Percentiles rank a stretch among this genome's conserved stretches.
Evolutionary conservation across 129 eudicot genomes (phyloP).

Genomic region (Mikania micrantha): DNA sequence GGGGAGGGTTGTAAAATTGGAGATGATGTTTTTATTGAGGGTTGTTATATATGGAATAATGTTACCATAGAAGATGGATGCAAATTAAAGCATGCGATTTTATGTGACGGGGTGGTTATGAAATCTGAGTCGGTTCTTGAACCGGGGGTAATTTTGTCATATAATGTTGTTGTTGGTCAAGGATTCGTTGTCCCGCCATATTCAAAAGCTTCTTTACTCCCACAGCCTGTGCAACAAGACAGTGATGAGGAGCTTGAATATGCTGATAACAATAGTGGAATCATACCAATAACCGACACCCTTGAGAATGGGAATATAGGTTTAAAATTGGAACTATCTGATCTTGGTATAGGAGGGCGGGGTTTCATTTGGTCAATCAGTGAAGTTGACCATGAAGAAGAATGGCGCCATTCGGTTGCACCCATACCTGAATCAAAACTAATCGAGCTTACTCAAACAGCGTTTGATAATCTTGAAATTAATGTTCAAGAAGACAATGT

Average conservation of each 20-base stretch:
- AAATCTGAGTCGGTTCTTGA: constrained; percentile 69
- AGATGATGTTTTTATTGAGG: constrained; percentile 67
- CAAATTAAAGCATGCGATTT: constrained; percentile 57
- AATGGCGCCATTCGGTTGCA: constrained; percentile 89
- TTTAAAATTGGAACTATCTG: constrained; percentile 36
- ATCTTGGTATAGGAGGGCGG: constrained; percentile 71
- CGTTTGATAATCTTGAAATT: constrained; percentile 43
- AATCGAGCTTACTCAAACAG: constrained; percentile 38
- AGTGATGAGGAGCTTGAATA: constrained; percentile 98
- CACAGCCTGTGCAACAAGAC: constrained; percentile 73
- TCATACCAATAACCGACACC: constrained; percentile 24
- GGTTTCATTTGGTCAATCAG: constrained; percentile 79
- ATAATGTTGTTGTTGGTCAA: constrained; percentile 69
- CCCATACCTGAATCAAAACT: constrained; percentile 74
- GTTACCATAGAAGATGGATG: constrained; percentile 86
- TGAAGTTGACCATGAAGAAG: constrained; percentile 74
- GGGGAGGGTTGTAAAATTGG: constrained; percentile 86
- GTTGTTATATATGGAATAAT: constrained; percentile 86
- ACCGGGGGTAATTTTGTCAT: constrained; percentile 81
- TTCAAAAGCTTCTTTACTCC: constrained; percentile 82
- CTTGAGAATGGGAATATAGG: constrained; percentile 37
- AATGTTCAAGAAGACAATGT: constrained; percentile 31
- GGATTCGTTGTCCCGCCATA: constrained; percentile 75
- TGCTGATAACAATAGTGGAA: constrained; percentile 62
- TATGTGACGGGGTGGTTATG: constrained; percentile 79